phyloP scores from a whole-genome alignment of 768 basidiomycete genomes.

The Phaeolepiota aurea region DNA sequence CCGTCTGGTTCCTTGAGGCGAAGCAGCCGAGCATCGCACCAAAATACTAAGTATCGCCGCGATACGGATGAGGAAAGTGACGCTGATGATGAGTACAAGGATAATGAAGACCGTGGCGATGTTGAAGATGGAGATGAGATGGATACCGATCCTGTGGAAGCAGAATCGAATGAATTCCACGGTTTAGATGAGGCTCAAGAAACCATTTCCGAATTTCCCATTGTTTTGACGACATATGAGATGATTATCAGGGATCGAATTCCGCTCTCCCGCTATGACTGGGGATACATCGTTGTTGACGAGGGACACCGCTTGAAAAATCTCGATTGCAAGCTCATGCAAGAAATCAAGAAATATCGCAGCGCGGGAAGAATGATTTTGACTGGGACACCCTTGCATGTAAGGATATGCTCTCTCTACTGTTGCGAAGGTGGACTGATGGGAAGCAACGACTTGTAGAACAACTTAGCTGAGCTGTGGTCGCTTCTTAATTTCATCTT shows the following conservation, averaged over 20 bases:
- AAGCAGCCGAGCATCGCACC: slow-evolving; percentile 7
- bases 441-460: slow-evolving; percentile 44
- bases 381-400: slow-evolving; percentile 94
- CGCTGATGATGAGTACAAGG: slow-evolving; percentile 12
- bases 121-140: slow-evolving; percentile 11
- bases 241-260: slow-evolving; percentile 80
- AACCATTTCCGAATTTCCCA: slow-evolving; percentile 42
- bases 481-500: slow-evolving; percentile 92
- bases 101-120: slow-evolving; percentile 6
- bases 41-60: neutral
- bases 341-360: slow-evolving; percentile 80
- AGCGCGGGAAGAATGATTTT: slow-evolving; percentile 87
- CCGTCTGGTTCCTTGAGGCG: slow-evolving; percentile 2
- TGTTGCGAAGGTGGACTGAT: neutral
- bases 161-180: neutral
- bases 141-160: slow-evolving; percentile 10
- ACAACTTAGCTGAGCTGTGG: slow-evolving; percentile 94
- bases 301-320: slow-evolving; percentile 97
- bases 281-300: slow-evolving; percentile 94
- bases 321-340: slow-evolving; percentile 82
- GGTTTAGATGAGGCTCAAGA: slow-evolving; percentile 11
- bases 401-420: slow-evolving; percentile 33
- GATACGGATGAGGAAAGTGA: slow-evolving; percentile 7
- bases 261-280: slow-evolving; percentile 53
- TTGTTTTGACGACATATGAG: slow-evolving; percentile 90